phyloP scores from a whole-genome alignment of 2,329 filamentous ascomycete species.

The Fusarium agapanthi region DNA sequence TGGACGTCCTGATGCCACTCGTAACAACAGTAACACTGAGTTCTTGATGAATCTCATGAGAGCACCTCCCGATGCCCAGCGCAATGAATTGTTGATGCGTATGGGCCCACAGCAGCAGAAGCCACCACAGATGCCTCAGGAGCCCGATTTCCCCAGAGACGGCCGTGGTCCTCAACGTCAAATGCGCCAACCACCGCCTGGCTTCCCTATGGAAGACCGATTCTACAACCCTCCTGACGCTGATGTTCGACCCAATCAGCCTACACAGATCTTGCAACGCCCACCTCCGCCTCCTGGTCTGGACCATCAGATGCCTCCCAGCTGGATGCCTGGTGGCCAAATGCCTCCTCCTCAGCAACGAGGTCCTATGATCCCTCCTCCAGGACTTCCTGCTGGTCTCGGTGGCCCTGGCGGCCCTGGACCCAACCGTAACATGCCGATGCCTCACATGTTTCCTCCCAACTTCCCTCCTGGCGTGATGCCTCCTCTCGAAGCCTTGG shows the following conservation, averaged over 20 bases:
- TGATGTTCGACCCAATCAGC: constrained; percentile 60
- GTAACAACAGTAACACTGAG: constrained; percentile 75
- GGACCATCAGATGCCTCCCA: constrained; percentile 67
- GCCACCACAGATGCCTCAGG: constrained; percentile 46
- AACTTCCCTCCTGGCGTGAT: constrained; percentile 64
- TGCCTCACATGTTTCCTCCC: constrained; percentile 69
- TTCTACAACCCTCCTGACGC: constrained; percentile 58
- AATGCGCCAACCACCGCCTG: constrained; percentile 58
- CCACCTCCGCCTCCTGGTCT: constrained; percentile 68
- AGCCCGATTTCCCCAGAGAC: constrained; percentile 55
- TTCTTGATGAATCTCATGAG: constrained; percentile 87
- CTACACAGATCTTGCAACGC: constrained; percentile 71
- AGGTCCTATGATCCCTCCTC: constrained; percentile 69
- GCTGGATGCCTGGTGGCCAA: constrained; percentile 60
- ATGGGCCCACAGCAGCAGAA: constrained; percentile 56
- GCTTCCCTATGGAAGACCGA: constrained; percentile 62
- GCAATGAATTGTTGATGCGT: constrained; percentile 63
- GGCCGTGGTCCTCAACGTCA: constrained; percentile 49
- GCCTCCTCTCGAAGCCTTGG: constrained; percentile 59
- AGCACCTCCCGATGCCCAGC: constrained; percentile 57
- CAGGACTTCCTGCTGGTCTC: constrained; percentile 56
- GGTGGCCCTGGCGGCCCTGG: constrained; percentile 36
- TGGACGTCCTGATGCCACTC: constrained; percentile 54
- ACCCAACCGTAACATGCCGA: constrained; percentile 54
- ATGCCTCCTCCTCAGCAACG: constrained; percentile 53